These are phyloP conservation scores for Globisporangium megalacanthum DNA, from an alignment of 352 stramenopile genomes.

Conservation along the genomic window DNA sequence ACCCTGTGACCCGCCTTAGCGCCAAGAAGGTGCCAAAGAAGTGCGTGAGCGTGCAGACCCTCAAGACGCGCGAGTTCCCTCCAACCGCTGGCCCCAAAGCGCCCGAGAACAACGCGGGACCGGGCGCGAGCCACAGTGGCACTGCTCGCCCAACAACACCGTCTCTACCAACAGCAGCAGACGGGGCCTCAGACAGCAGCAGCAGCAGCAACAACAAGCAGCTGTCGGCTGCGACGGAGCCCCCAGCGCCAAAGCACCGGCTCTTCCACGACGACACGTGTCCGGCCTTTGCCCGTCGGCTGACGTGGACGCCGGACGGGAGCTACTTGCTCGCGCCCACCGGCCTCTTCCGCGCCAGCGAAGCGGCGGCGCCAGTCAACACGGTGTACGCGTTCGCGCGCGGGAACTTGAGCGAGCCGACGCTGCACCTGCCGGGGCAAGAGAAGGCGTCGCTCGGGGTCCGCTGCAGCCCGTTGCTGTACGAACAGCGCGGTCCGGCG, in stretches of 20 bases:
- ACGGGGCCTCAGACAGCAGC: conserved; percentile 1
- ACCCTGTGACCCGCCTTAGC: conserved; percentile 30
- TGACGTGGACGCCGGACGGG: conserved; percentile 91
- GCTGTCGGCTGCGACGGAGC: conserved; percentile 3
- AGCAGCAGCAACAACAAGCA: conserved; percentile 1
- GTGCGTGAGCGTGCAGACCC: conserved; percentile 65
- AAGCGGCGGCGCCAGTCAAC: conserved; percentile 42
- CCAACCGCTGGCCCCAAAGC: not conserved
- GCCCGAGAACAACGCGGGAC: conserved; percentile 1
- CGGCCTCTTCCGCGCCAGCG: conserved; percentile 48
- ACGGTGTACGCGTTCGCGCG: conserved; percentile 94
- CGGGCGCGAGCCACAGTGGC: conserved; percentile 4
- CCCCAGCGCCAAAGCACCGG: conserved; percentile 43
- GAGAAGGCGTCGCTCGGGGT: conserved; percentile 92
- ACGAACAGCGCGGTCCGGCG: conserved; percentile 55
- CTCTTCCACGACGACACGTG: conserved; percentile 94
- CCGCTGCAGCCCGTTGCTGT: conserved; percentile 92
- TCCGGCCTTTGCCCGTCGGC: conserved; percentile 92
- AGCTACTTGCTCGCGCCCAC: conserved; percentile 90
- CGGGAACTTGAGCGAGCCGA: conserved; percentile 88
- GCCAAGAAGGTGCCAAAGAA: conserved; percentile 72
- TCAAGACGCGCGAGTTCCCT: conserved; percentile 73
- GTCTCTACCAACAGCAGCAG: conserved; percentile 1
- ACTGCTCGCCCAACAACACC: too few relatives aligned
- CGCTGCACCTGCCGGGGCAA: conserved; percentile 88